These are phyloP conservation scores for Phytophthora megakarya DNA, from an alignment of 352 stramenopile genomes.

Conservation along the genomic window DNA sequence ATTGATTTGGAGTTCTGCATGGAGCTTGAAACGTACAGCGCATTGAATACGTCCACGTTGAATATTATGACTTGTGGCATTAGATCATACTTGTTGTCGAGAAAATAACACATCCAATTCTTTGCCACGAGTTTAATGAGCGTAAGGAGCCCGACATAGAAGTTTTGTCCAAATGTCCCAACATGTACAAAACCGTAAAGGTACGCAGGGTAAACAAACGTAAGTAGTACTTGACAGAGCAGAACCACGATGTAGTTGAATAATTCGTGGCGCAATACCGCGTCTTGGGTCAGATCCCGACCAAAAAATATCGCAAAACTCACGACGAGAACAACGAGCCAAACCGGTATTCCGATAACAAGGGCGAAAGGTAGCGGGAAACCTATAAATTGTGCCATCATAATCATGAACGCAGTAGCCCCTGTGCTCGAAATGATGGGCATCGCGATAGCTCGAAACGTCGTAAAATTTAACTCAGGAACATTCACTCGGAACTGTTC, in stretches of 20 bases:
- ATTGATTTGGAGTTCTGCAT: slow-evolving; percentile 14
- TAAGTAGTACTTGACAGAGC: slow-evolving; percentile 9
- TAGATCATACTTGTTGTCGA: slow-evolving; percentile 12
- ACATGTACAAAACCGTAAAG: slow-evolving; percentile 8
- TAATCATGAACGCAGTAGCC: slow-evolving; percentile 28
- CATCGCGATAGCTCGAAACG: slow-evolving; percentile 1
- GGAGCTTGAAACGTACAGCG: slow-evolving; percentile 10
- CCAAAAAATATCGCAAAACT: slow-evolving; percentile 16
- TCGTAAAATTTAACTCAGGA: slow-evolving; percentile 11
- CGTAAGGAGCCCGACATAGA: slow-evolving; percentile 9
- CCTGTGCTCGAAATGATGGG: slow-evolving; percentile 25
- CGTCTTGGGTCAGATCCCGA: not conserved
- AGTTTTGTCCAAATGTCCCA: slow-evolving; percentile 3
- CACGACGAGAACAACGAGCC: slow-evolving; percentile 20
- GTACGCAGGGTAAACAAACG: slow-evolving; percentile 14
- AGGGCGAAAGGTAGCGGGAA: slow-evolving; percentile 51
- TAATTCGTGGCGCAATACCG: not conserved
- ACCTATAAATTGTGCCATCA: slow-evolving; percentile 33
- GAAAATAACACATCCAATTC: slow-evolving; percentile 1
- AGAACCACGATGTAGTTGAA: slow-evolving; percentile 2
- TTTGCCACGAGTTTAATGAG: slow-evolving; percentile 12
- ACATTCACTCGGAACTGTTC: slow-evolving; percentile 15
- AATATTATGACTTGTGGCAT: slow-evolving; percentile 15
- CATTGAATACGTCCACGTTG: slow-evolving; percentile 14
- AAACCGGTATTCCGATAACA: slow-evolving; percentile 28